Evolutionary conservation across 2,329 filamentous ascomycete genomes (phyloP), one percentile per base, ranked within the genome.

Genomic region (Paecilomyces dactylethromorphus): DNA sequence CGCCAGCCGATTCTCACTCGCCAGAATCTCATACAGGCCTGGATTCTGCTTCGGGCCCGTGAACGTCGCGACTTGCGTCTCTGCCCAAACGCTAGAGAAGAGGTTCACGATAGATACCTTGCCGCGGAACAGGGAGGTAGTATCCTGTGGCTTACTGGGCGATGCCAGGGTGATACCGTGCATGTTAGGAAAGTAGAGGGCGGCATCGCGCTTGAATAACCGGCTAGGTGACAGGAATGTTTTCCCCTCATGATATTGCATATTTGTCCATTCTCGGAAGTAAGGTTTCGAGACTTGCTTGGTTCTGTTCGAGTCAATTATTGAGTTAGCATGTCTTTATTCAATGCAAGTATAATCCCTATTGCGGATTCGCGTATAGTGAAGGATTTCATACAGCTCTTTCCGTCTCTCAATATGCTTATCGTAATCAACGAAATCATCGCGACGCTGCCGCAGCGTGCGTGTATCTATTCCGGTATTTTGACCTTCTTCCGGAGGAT

Each of bases 181-280:
- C 59, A 99, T 81, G 76, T 99, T 99, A 53, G 94, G 94, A 78
- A 99, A 97, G 80, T 89, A 97, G 63, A 97, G 84, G 4, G 93
- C 89, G 56, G 87, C 83, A 45, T 95, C 90, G 64, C 83, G 83
- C 69, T 87, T 89, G 82, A 97, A 97, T 54, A 93, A 82, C n/a
- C 88, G 82, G 3, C 89, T 85, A 39, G 93, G 93, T 21, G 91
- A 87, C 56, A 93, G 79, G 77, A 97, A 99, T 24, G 91, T 91
- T 76, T 99, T 99, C 69, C 94, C 94, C 67, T 92, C 86, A 76
- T 82, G 77, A 64, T 94, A 87, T 64, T 87, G 83, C 74, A 97
- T 84, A 76, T 95, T 94, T 60, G 85, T 85, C 89, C 92, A 97
- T 81, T 99, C 93, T 73, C 92, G 89, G 79, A 96, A 99, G 76